Conservation (phyloP, 306 rosid species). For the Amphicarpaea edgeworthii region DNA sequence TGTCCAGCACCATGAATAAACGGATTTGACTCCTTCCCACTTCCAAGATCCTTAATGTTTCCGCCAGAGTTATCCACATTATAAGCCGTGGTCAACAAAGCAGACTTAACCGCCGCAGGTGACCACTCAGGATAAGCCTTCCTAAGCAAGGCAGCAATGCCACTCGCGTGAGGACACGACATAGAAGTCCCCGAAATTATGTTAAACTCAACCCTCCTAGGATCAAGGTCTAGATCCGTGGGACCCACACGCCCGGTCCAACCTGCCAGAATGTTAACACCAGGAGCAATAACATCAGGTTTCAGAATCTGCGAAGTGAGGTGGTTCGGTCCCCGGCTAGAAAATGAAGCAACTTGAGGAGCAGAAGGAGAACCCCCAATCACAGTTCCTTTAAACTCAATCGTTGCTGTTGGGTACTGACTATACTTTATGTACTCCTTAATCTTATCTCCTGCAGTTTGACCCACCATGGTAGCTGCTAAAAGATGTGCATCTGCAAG, state of each 20-base stretch:
- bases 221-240: constrained; percentile 77
- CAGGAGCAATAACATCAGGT: constrained; percentile 94
- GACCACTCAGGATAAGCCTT: constrained; percentile 80
- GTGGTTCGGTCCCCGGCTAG: constrained; percentile 87
- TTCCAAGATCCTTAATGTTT: constrained; percentile 69
- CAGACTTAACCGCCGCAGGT: constrained; percentile 85
- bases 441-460: constrained; percentile 67
- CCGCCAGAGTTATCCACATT: constrained; percentile 71
- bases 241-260: constrained; percentile 87
- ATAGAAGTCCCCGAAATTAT: constrained; percentile 96
- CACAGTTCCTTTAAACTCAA: constrained; percentile 76
- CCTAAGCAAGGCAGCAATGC: constrained; percentile 82
- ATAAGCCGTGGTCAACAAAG: constrained; percentile 82
- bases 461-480: constrained; percentile 88
- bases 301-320: constrained; percentile 79
- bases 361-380: constrained; percentile 76
- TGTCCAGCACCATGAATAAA: constrained; percentile 92
- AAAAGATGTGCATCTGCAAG: constrained; percentile 83
- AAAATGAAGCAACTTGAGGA: constrained; percentile 85
- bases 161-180: constrained; percentile 95
- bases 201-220: constrained; percentile 88
- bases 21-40: constrained; percentile 70
- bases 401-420: constrained; percentile 62
- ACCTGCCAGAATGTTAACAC: constrained; percentile 88
- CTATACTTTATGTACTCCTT: constrained; percentile 56